Conservation (phyloP, 208 protist genomes). For the Trypanosoma melophagium region DNA sequence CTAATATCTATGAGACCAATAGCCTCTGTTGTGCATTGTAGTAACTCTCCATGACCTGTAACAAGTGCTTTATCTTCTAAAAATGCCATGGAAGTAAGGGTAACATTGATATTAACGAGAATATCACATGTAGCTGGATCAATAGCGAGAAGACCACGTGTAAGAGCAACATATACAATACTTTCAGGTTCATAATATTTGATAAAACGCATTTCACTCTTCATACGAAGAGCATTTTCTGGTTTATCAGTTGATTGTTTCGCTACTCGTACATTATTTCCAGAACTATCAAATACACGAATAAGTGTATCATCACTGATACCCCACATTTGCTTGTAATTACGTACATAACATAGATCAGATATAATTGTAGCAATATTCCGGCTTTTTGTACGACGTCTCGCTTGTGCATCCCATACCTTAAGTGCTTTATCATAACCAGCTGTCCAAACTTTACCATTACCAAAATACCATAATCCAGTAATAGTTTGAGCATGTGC, state of each 20-base stretch:
- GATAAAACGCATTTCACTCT: conserved; percentile 64
- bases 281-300: conserved; percentile 75
- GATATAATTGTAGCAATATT: conserved; percentile 58
- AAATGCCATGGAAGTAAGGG: conserved; percentile 64
- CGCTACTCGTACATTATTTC: conserved; percentile 58
- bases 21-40: conserved; percentile 43
- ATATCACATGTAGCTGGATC: conserved; percentile 59
- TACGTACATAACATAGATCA: conserved; percentile 60
- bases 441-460: conserved; percentile 80
- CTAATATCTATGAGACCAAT: conserved; percentile 74
- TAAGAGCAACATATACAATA: conserved; percentile 68
- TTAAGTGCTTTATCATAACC: conserved; percentile 81
- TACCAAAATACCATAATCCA: conserved; percentile 68
- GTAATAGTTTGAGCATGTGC: conserved; percentile 78
- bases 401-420: conserved; percentile 85
- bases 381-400: conserved; percentile 67
- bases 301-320: conserved; percentile 79
- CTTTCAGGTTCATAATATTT: conserved; percentile 59
- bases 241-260: conserved; percentile 40
- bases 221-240: conserved; percentile 74
- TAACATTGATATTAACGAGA: conserved; percentile 38
- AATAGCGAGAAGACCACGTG: conserved; percentile 50
- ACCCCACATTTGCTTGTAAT: conserved; percentile 65
- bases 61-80: conserved; percentile 70
- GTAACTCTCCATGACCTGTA: conserved; percentile 52